Base-by-base conservation (phyloP, 352 stramenopile genomes). In the Aphanomyces invadans region DNA sequence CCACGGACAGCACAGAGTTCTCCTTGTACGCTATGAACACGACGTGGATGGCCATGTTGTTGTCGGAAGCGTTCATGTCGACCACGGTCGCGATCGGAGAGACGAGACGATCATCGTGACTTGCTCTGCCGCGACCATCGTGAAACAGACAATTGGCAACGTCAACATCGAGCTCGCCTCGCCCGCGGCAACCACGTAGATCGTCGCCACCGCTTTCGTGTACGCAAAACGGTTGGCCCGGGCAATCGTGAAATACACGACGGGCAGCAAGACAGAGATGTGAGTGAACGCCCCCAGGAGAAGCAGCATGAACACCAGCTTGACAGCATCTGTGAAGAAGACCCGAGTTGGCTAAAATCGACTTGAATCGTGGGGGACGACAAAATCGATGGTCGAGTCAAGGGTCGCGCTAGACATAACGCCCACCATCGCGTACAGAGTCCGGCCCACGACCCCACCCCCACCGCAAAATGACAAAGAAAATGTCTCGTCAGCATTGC, bases 381-480 rank as follows among this genome's bases (percentile, higher is more conserved):
- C 12, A n/a, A n/a, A n/a, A n/a, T n/a, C n/a, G n/a, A 52, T 52
- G 9, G 44, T 25, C 44, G 44, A 52, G 44, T 52, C 44, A 19
- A 52, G 44, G 54, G 89, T 88, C 29, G 80, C 72, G 0, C 81
- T 80, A 2, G 74, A 71, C 32, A 90, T 80, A 54, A 83, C 83
- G 5, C 78, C 89, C 3, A 90, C 65, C 39, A 89, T 77, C 2
- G 81, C 83, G 0, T 80, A 62, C 2, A 80, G 80, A n/a, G 81
- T 87, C 45, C 83, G 65, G 72, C 71, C 86, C 29, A 89, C 88
- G 33, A 87, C 73, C 75, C n/a, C n/a, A n/a, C n/a, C n/a, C n/a
- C n/a, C 80, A 89, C 61, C 89, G 74, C 65, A 90, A 77, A 9
- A 80, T 70, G 33, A 89, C 38, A 60, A 90, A 88, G 63, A 90